Conservation (phyloP, 176 grass and related monocot species). For the Thalia dealbata region DNA sequence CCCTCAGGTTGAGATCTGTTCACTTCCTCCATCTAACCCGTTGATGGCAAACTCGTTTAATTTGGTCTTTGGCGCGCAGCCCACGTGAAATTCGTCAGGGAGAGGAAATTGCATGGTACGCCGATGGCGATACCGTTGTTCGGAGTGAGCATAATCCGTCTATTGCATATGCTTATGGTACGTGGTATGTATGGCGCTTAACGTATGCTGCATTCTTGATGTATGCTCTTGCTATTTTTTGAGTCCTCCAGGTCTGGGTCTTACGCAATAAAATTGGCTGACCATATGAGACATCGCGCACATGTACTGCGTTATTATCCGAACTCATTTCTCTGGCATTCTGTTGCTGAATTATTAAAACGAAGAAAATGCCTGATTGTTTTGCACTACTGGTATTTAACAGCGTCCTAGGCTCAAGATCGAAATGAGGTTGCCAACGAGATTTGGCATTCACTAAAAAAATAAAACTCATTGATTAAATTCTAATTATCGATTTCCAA, state of each 20-base stretch:
- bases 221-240: not conserved
- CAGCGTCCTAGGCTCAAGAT: not conserved
- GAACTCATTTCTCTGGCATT: not conserved
- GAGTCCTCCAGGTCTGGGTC: not conserved
- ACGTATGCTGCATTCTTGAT: slow-evolving; percentile 1
- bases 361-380: not conserved
- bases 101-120: slow-evolving; percentile 97
- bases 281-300: not conserved
- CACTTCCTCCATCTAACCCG: slow-evolving; percentile 1
- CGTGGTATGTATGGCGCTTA: slow-evolving; percentile 23
- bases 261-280: not conserved
- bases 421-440: not conserved
- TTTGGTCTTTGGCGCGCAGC: slow-evolving; percentile 45
- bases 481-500: too few species aligned
- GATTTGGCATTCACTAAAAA: not conserved
- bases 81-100: slow-evolving; percentile 94
- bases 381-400: not conserved
- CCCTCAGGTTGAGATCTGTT: slow-evolving; percentile 51
- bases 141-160: slow-evolving; percentile 77
- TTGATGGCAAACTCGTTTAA: slow-evolving; percentile 6
- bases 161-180: slow-evolving; percentile 91
- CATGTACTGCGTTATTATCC: not conserved
- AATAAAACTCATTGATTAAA: not conserved
- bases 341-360: not conserved
- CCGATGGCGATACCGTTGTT: slow-evolving; percentile 89